These are phyloP conservation scores for Coemansia sp. DNA, from an alignment of 192 early-diverging fungal genomes.

Conservation along the genomic window DNA sequence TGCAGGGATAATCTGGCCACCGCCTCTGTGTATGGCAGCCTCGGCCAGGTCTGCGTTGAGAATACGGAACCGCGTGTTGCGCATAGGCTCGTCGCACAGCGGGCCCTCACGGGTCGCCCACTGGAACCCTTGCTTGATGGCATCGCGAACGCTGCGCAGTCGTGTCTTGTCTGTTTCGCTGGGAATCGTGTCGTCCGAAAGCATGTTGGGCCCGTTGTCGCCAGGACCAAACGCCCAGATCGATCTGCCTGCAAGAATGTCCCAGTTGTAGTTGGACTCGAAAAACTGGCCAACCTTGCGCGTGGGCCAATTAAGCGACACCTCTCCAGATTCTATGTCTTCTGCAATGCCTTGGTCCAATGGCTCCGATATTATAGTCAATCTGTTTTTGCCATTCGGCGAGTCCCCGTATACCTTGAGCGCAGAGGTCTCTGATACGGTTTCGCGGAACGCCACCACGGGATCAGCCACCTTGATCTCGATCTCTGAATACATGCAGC, in stretches of 20 bases:
- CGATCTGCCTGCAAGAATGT: conserved; percentile 87
- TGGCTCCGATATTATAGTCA: conserved; percentile 95
- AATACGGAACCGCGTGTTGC: conserved; percentile 94
- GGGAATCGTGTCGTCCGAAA: conserved; percentile 95
- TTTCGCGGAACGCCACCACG: conserved; percentile 94
- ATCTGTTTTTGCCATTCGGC: conserved; percentile 97
- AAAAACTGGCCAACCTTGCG: conserved; percentile 79
- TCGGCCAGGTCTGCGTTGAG: conserved; percentile 81
- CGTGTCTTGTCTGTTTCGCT: conserved; percentile 83
- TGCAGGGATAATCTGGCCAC: conserved; percentile 96
- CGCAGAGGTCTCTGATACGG: conserved; percentile 90
- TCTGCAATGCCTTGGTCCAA: conserved; percentile 88
- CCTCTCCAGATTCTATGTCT: conserved; percentile 83
- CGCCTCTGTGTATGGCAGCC: conserved; percentile 89
- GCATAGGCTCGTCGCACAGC: conserved; percentile 95
- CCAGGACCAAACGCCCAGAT: conserved; percentile 98
- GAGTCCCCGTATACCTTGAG: conserved; percentile 97
- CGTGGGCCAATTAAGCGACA: conserved; percentile 73
- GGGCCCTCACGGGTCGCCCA: conserved; percentile 98
- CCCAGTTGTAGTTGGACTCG: conserved; percentile 88
- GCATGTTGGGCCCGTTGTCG: conserved; percentile 88
- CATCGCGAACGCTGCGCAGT: conserved; percentile 77
- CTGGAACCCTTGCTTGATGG: conserved; percentile 94
- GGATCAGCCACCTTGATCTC: conserved; percentile 99
- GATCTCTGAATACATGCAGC: conserved; percentile 91